Evolutionary conservation across 75 land plant genomes (phyloP).

Genomic region (Pinus tabuliformis): DNA sequence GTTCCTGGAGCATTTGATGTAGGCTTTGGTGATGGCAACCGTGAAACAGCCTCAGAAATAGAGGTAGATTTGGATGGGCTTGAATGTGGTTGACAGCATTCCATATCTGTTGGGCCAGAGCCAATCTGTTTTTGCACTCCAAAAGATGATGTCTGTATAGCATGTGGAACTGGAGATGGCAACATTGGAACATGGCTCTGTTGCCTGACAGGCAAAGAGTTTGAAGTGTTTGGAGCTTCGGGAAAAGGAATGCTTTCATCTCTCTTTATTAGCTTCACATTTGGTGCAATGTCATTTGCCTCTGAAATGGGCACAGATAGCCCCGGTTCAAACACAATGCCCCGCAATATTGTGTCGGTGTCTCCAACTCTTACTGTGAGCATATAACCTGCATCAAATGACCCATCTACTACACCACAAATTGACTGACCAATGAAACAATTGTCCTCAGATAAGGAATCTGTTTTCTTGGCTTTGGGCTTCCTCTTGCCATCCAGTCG

Average conservation of each 20-base stretch:
- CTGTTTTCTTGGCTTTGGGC: slow-evolving; percentile 2
- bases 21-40: not conserved
- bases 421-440: slow-evolving; percentile 38
- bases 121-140: not conserved
- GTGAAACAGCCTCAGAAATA: not conserved
- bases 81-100: not conserved
- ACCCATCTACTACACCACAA: slow-evolving; percentile 60
- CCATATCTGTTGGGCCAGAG: not conserved
- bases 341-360: slow-evolving; percentile 47
- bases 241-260: not conserved
- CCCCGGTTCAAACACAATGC: slow-evolving; percentile 71
- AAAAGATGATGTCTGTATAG: not conserved
- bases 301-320: slow-evolving; percentile 40
- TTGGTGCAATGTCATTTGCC: slow-evolving; percentile 57
- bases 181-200: not conserved
- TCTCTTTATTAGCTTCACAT: slow-evolving; percentile 15
- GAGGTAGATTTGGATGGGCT: not conserved
- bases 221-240: slow-evolving; percentile 3
- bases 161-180: slow-evolving; percentile 4
- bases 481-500: slow-evolving; percentile 9
- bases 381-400: slow-evolving; percentile 71
- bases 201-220: not conserved
- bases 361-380: slow-evolving; percentile 52
- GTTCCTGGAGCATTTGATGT: not conserved
- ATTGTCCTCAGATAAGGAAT: not conserved